Base-by-base conservation (phyloP, 768 basidiomycete species). In the Lactifluus piperatus region DNA sequence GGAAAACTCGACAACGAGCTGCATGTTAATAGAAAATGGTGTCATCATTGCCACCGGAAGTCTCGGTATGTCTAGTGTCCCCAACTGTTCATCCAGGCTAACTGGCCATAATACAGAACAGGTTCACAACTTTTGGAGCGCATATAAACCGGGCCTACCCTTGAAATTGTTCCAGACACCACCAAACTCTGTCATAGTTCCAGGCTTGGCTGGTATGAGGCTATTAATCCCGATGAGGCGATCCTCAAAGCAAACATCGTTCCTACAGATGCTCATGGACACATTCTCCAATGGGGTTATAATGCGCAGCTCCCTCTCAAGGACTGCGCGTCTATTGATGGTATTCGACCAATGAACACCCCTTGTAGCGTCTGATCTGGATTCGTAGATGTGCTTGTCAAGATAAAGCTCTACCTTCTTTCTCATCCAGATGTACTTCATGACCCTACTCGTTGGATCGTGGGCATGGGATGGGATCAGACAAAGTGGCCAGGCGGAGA, bases 391-490 rank as follows among this genome's bases (percentile, higher is more conserved):
- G 77, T 91, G 11, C 70, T 90, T 14, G 74, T 79, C 4, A 75
- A 78, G 1, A 72, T 93, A 34, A 83, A 82, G 56, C 63, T 70
- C 1, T 85, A 86, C 62, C 79, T 92, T 56, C 66, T 73, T 4
- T 70, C 76, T 0, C 80, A 83, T 53, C 81, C 86, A 0, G 81
- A 83, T 39, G 68, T 86, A 6, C 68, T 73, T 1, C 68, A 76
- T 3, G 79, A 88, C 66, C 74, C 72, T 3, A 72, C 77, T 3
- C 73, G 67, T 5, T 97, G 91, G 91, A 81, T 97, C 43, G 75
- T 84, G 64, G 94, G 92, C 11, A 81, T 87, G 75, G 94, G 94
- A 5, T 98, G 94, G 94, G 91, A 98, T 67, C 93, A 98, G 71
- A 95, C 88, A 1, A 77, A 79, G 57, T 91, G 88, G 88, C 63